Evolutionary conservation across 345 rosid genomes (phyloP).

Genomic region (Pelargonium nanum): DNA sequence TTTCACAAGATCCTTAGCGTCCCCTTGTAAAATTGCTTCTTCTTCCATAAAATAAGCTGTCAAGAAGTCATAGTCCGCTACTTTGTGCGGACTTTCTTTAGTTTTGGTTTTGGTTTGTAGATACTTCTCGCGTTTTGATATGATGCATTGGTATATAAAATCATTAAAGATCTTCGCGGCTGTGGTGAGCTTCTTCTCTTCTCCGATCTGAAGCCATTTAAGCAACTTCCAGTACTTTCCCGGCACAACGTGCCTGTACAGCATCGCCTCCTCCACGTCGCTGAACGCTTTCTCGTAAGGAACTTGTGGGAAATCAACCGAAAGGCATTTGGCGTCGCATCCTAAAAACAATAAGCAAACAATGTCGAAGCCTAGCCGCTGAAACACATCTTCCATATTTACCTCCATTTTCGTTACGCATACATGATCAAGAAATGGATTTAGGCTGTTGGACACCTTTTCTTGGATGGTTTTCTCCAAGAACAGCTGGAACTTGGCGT

Average conservation of each 20-base stretch:
- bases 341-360: constrained; percentile 28
- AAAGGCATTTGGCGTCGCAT: constrained; percentile 27
- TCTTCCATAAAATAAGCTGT: constrained; percentile 21
- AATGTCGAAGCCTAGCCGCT: constrained; percentile 34
- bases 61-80: constrained; percentile 23
- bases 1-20: too few relatives aligned
- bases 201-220: constrained; percentile 27
- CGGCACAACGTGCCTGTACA: constrained; percentile 31
- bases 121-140: constrained; percentile 18
- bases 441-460: constrained; percentile 28
- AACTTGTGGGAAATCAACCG: constrained; percentile 21
- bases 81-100: too few relatives aligned
- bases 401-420: constrained; percentile 13
- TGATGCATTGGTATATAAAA: constrained; percentile 12
- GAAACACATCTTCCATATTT: constrained; percentile 36
- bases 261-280: constrained; percentile 29
- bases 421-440: constrained; percentile 31
- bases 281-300: constrained; percentile 22
- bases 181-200: constrained; percentile 23
- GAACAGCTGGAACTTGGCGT: constrained; percentile 16
- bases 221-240: constrained; percentile 34
- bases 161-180: constrained; percentile 19
- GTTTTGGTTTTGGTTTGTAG: not conserved
- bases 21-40: not conserved
- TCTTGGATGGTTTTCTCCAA: constrained; percentile 13